Base-by-base conservation (phyloP, 1,284 basidiomycete genomes). In the Thelephora terrestris region DNA sequence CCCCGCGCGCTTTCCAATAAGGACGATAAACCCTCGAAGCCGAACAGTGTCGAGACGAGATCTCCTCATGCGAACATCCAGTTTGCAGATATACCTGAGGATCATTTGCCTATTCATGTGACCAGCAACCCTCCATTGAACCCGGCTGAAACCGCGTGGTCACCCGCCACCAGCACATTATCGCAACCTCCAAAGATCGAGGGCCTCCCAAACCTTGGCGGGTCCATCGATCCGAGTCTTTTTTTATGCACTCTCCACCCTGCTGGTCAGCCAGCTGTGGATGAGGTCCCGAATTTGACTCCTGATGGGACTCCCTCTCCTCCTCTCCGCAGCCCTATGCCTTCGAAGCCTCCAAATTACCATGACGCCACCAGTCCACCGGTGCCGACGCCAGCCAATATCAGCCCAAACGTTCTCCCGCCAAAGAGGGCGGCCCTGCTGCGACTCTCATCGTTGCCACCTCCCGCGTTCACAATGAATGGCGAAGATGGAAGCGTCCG, bases 401-500 rank as follows among this genome's bases (percentile, higher is more conserved):
- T 32, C 29, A 32, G 29, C 18, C 39, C 39, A n/a, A 20, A 14
- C 16, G n/a, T 23, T 20, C 39, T 32, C 29, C 29, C 29, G 29
- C 29, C 29, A 32, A 32, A 32, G 29, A 32, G 29, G 12, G 29
- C 14, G 12, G 39, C 39, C 16, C 39, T 43, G 18, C 57, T 59
- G 1, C 61, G 62, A 7, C 58, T 64, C 6, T 60, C 61, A 38
- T 63, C 63, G 6, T 56, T 64, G 36, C 63, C 63, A 5, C 57
- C 63, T 2, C 61, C 63, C 6, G 58, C 63, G 57, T 63, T 63
- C 61, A 58, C 58, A 2, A 57, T 59, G 9, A 62, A 59, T 46
- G 57, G 59, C 32, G 57, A 62, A 2, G 59, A 64, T 29, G 63
- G 62, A 2, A 62, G 63, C 20, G 69, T 68, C 6, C 69, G 76